Base-by-base conservation (phyloP, 1,284 basidiomycete genomes). In the Laetiporus sulphureus region DNA sequence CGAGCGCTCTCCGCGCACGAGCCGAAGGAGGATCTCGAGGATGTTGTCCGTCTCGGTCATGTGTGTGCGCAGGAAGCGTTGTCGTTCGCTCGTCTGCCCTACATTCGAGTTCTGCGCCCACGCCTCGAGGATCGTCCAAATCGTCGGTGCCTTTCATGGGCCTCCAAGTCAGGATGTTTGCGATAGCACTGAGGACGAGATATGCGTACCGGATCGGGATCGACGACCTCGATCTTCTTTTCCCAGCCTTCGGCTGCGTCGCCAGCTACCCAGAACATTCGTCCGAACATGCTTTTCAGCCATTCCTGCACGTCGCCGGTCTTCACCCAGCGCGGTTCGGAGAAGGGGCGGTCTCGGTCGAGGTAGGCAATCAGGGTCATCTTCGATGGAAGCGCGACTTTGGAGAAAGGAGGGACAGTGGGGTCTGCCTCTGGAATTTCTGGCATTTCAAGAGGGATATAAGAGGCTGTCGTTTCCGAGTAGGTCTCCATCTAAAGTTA, bases 261-360 rank as follows among this genome's bases (percentile, higher is more conserved):
- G 23, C 79, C 80, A 19, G 78, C 72, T 40, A 81, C 80, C 81
- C 83, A 86, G 55, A 86, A 84, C 75, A 83, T 82, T 21, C 83
- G 75, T 1, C 81, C 89, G 63, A 86, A 91, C 73, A 90, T 89
- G 58, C 82, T 88, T 56, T 81, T 81, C 46, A 97, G 68, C 90
- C 92, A 96, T 36, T 93, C 91, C 52, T 93, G 87, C 15, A 95
- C 77, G 59, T 94, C 90, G 33, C 94, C 93, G 3, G 86, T 88
- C 61, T 91, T 91, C 34, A 93, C 88, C 95, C 95, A 99, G 59
- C 90, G 87, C 2, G 94, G 90, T 62, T 98, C 93, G 7, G 90
- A 92, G 22, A 97, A 66, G 0, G 94, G 93, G 45, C 86, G 80
- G 31, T 79, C 79, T 44, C 79, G 86, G 62, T 98, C 94, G 42